Base-by-base conservation (phyloP, 176 grass and related monocot genomes). In the Hordeum marinum region DNA sequence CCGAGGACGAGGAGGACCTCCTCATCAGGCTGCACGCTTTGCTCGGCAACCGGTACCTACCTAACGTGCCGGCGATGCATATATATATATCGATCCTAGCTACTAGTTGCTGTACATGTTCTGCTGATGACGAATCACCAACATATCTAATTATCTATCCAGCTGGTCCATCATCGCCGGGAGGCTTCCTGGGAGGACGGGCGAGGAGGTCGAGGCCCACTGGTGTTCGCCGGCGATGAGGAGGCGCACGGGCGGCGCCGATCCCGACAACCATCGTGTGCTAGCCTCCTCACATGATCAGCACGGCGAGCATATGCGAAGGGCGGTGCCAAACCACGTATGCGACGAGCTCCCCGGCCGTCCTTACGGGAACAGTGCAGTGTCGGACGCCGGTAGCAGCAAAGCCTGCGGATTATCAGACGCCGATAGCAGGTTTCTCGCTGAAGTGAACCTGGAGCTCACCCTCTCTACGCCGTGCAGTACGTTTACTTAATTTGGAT, bases 101-200 rank as follows among this genome's bases (percentile, higher is more conserved):
- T 50, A 50, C 8, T 4, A 20, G 29, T 2, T 29, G 1, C 3
- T 61, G n/a, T 12, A 2, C 11, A 62, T 26, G 12, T 63, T 63
- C 61, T 31, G 25, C 12, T 63, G 24, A 63, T 13, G 3, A 63
- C 11, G 11, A 29, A 1, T 14, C 25, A 14, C 0, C 12, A 34
- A 11, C 11, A 5, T 15, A 5, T 67, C n/a, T n/a, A n/a, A n/a
- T n/a, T n/a, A n/a, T n/a, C 8, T 3, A 25, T 61, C 10, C 55
- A 91, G 89, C 13, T 92, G 90, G 90, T 45, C 83, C 18, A 42
- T 92, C 72, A 86, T 92, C 34, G 90, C 90, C 29, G 86, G 90
- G 23, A 88, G 90, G 66, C 58, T 92, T 5, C 90, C 90, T 5
- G 90, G 90, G 29, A 76, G 90, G 78, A 88, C 83, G 0, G 83